Conservation (phyloP, 2,329 filamentous ascomycete genomes). For the Phialophora expanda region DNA sequence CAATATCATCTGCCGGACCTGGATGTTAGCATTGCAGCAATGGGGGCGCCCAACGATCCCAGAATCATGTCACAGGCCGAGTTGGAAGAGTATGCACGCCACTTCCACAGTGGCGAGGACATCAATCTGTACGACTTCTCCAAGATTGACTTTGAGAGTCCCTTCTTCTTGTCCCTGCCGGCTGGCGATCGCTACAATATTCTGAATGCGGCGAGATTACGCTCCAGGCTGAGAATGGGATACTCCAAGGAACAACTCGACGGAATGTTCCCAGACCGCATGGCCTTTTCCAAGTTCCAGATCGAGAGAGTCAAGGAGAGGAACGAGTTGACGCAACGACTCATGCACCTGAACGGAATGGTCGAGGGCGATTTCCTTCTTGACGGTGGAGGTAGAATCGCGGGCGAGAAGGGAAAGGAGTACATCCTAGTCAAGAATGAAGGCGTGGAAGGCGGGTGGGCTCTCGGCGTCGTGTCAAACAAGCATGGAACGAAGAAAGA, state of each 20-base stretch:
- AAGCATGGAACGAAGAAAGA: conserved; percentile 78
- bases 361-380: conserved; percentile 62
- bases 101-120: conserved; percentile 91
- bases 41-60: conserved; percentile 90
- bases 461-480: conserved; percentile 86
- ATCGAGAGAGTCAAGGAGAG: conserved; percentile 91
- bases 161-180: conserved; percentile 92
- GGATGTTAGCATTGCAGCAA: conserved; percentile 74
- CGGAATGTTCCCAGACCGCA: conserved; percentile 94
- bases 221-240: conserved; percentile 91
- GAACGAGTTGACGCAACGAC: conserved; percentile 89
- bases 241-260: conserved; percentile 95
- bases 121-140: conserved; percentile 91
- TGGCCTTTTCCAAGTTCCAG: conserved; percentile 96
- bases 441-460: conserved; percentile 93
- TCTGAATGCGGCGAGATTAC: conserved; percentile 85
- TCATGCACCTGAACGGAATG: conserved; percentile 96
- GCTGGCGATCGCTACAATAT: conserved; percentile 95
- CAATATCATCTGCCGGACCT: conserved; percentile 93
- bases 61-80: conserved; percentile 96
- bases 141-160: conserved; percentile 96
- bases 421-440: conserved; percentile 97
- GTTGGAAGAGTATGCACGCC: conserved; percentile 87
- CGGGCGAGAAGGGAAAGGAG: conserved; percentile 82
- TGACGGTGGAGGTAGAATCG: conserved; percentile 60